Base-by-base conservation (phyloP, 1,284 basidiomycete species). In the Phylloboletellus chloephorus region DNA sequence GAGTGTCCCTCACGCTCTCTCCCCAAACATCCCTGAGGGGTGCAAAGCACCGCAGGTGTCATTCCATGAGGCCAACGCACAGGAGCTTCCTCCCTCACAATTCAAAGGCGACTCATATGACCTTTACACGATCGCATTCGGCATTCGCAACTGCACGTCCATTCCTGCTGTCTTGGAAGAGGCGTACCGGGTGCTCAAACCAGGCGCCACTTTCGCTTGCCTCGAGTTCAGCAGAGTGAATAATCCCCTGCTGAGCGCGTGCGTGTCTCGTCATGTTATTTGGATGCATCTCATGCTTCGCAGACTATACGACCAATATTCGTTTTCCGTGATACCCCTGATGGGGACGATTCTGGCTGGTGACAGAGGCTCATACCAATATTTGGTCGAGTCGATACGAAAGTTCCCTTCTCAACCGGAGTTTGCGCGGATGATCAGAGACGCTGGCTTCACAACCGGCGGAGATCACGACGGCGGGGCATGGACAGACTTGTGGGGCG, bases 41-140 rank as follows among this genome's bases (percentile, higher is more conserved):
- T 32, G 20, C 28, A 45, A 64, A 94, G 94, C 92, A 20, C 89
- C 92, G 5, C 96, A 99, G 71, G 77, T 98, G 46, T 78, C 80
- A 13, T 98, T 98, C 66, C 82, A 84, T 48, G 88, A 96, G 57
- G 91, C 87, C 31, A 98, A 99, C 58, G 96, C 96, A 6, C 93
- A 98, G 64, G 71, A 73, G 15, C 72, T 98, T 23, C 74, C 81
- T 0, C 47, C 64, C 30, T 72, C 79, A 23, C 71, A 79, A 50
- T 86, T 93, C 61, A 68, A 74, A 9, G 79, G 86, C 55, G 80
- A 91, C 63, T 79, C 87, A 12, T 89, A 96, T 52, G 94, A 99
- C 66, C 70, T 98, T 12, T 99, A 97, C 70, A 99, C 96, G 16
- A 98, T 99, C 59, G 93, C 96, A 0, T 99, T 99, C 60, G 95